Evolutionary conservation across 2,329 filamentous ascomycete genomes (phyloP), one percentile per base, ranked within the genome.

Genomic region (Clarireedia paspali): DNA sequence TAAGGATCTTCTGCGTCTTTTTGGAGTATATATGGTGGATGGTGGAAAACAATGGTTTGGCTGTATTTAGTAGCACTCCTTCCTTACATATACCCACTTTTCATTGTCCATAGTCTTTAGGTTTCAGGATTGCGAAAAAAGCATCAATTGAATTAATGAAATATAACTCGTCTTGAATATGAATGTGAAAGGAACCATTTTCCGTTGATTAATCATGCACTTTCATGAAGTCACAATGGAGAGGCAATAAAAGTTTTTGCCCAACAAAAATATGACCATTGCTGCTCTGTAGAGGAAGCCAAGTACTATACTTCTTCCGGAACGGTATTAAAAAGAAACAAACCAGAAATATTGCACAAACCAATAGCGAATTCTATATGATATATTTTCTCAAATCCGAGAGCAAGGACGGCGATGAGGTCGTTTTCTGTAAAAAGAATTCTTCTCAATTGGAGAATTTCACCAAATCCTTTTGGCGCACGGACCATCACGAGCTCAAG

Each of bases 61-160:
- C 20, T 55, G 52, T 50, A 55, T 50, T 55, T 50, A 50, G 42
- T 55, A 46, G 26, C 52, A 26, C 39, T 44, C 36, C 26, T 27
- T 44, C 36, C 26, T 55, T 50, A 50, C 40, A 53, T 54, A 54
- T 48, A 48, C 51, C 51, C 45, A 20, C 9, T 7, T 42, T 47
- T 20, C 39, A 30, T 30, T 24, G 42, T 40, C 46, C 23, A n/a
- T 42, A 40, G 34, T 20, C 23, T 42, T 49, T 23, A 14, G 44
- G 24, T 34, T 48, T 26, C 17, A 26, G 34, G 47, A 24, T 17
- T 39, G 38, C 17, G 20, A 34, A 23, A 46, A 46, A 30, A 15
- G 49, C 20, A 47, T 53, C 36, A 38, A 53, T 47, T 38, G 6
- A 26, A 38, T 36, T 15, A 47, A 34, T 5, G n/a, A 34, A 34